Conservation (phyloP, 495 filamentous ascomycete species). For the Cenococcum geophilum region DNA sequence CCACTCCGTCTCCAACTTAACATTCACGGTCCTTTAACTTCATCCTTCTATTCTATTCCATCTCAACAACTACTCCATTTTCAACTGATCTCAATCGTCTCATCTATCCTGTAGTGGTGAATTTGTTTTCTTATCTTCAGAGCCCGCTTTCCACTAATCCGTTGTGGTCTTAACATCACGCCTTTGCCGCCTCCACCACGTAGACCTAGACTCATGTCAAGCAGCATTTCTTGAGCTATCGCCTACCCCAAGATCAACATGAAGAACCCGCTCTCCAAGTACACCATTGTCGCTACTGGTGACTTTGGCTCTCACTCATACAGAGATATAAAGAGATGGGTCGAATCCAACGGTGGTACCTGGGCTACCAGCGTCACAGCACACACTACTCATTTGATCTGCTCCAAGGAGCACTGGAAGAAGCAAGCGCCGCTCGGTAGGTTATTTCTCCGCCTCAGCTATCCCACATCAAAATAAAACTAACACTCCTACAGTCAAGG, state of each 20-base stretch:
- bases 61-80: too few relatives aligned
- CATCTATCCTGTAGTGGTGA: too few relatives aligned
- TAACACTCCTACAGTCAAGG: conserved; percentile 1
- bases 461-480: background rate
- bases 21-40: background rate
- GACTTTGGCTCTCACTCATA: conserved; percentile 39
- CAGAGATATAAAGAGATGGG: conserved; percentile 50
- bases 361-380: conserved; percentile 41
- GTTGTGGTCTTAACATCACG: too few relatives aligned
- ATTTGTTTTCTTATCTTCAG: too few relatives aligned
- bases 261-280: conserved; percentile 27
- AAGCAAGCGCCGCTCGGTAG: conserved; percentile 45
- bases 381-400: conserved; percentile 54
- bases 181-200: too few relatives aligned
- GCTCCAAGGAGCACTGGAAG: conserved; percentile 48
- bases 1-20: background rate
- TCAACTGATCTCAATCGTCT: too few relatives aligned
- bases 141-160: too few relatives aligned
- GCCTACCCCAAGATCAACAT: conserved; percentile 8
- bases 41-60: background rate
- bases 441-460: background rate
- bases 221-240: too few relatives aligned
- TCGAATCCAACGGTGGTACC: conserved; percentile 48
- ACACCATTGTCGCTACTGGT: conserved; percentile 40
- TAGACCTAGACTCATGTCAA: too few relatives aligned